Percentiles rank a stretch among this genome's conserved stretches.
Conservation (phyloP, 2,329 filamentous ascomycete species). For the Cryphonectria parasitica region DNA sequence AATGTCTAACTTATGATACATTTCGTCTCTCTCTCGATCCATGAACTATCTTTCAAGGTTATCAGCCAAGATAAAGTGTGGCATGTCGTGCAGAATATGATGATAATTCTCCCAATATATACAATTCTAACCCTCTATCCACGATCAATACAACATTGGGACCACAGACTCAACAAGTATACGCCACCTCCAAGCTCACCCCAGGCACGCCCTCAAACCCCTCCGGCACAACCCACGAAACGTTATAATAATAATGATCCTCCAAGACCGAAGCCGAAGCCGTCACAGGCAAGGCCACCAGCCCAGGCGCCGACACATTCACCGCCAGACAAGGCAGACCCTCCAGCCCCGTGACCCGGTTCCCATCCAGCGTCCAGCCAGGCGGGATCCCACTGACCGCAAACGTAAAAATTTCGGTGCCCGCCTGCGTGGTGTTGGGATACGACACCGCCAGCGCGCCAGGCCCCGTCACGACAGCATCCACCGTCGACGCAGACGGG, state of each 20-base stretch:
- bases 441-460: constrained; percentile 42
- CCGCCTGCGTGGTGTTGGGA: constrained; percentile 45
- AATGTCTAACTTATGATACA: no score
- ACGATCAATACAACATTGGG: no score
- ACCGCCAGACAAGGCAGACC: constrained; percentile 45
- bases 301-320: constrained; percentile 42
- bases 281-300: constrained; percentile 40
- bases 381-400: constrained; percentile 44
- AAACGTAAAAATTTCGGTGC: constrained; percentile 45
- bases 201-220: constrained; percentile 41
- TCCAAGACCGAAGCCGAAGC: constrained; percentile 42
- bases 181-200: constrained; percentile 19
- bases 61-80: no score
- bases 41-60: no score
- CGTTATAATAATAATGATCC: constrained; percentile 49
- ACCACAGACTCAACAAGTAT: constrained; percentile 17
- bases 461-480: constrained; percentile 42
- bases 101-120: no score
- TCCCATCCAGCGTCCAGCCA: constrained; percentile 41
- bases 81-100: no score
- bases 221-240: constrained; percentile 48
- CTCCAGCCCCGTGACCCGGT: constrained; percentile 38
- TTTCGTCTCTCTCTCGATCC: no score
- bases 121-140: no score
- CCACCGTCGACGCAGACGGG: constrained; percentile 47